phyloP scores from a whole-genome alignment of 2,329 filamentous ascomycete genomes.

The Falciphora oryzae region DNA sequence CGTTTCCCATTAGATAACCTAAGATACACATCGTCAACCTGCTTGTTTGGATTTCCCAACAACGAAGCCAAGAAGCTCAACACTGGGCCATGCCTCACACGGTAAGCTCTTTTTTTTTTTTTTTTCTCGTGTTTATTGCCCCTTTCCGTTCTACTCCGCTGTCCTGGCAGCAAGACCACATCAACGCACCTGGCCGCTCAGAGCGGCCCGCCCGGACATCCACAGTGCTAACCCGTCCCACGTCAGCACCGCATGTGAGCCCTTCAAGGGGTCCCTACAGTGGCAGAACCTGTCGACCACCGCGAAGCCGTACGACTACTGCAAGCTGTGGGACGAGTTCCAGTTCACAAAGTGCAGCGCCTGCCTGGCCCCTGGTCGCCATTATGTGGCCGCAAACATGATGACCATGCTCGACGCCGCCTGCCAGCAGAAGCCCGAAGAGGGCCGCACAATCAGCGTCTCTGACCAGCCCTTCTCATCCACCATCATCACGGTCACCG shows the following conservation, averaged over 20 bases:
- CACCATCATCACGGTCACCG: slow-evolving; percentile 41
- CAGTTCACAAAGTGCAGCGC: slow-evolving; percentile 37
- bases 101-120: slow-evolving; percentile 30
- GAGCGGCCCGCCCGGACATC: neutral
- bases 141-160: slow-evolving; percentile 6
- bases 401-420: slow-evolving; percentile 48
- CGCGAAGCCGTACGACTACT: slow-evolving; percentile 47
- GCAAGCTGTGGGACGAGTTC: slow-evolving; percentile 38
- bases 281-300: slow-evolving; percentile 44
- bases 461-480: slow-evolving; percentile 48
- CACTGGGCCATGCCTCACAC: slow-evolving; percentile 42
- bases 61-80: slow-evolving; percentile 35
- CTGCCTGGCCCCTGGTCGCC: slow-evolving; percentile 36
- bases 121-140: neutral
- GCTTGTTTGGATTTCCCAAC: slow-evolving; percentile 44
- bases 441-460: slow-evolving; percentile 42
- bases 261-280: slow-evolving; percentile 38
- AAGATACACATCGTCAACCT: slow-evolving; percentile 49
- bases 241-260: slow-evolving; percentile 45
- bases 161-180: neutral
- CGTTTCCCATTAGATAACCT: slow-evolving; percentile 45
- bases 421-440: slow-evolving; percentile 45
- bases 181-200: neutral
- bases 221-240: neutral
- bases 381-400: slow-evolving; percentile 48